Percentiles rank a stretch among this genome's conserved stretches.
Conservation (phyloP, 2,329 filamentous ascomycete genomes). For the Diaporthe vaccinii region DNA sequence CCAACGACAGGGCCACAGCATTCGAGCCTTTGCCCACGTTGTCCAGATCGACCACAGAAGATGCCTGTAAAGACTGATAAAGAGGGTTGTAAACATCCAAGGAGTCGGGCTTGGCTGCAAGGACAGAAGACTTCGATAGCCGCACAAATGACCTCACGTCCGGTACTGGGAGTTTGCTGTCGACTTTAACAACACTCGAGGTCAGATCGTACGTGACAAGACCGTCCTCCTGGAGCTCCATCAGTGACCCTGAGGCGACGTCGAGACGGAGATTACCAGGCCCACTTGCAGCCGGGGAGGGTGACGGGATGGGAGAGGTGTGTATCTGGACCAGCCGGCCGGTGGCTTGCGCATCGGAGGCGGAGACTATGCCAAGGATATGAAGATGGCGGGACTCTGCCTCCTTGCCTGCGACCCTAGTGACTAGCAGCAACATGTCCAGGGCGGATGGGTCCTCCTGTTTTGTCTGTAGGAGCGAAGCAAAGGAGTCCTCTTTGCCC, state of each 20-base stretch:
- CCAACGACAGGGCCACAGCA: constrained; percentile 57
- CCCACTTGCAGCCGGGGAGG: constrained; percentile 18
- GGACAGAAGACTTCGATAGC: constrained; percentile 75
- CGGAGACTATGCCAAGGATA: constrained; percentile 48
- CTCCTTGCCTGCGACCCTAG: constrained; percentile 50
- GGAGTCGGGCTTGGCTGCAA: constrained; percentile 69
- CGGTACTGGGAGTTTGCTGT: constrained; percentile 65
- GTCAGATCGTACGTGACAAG: constrained; percentile 76
- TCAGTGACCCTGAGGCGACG: constrained; percentile 72
- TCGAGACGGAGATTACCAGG: constrained; percentile 66
- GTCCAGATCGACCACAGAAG: constrained; percentile 59
- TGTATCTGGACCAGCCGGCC: constrained; percentile 45
- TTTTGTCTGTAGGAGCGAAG: constrained; percentile 63
- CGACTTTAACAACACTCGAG: constrained; percentile 71
- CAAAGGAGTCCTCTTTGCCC: constrained; percentile 65
- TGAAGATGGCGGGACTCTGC: constrained; percentile 50
- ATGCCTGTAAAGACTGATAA: constrained; percentile 72
- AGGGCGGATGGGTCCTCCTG: constrained; percentile 59
- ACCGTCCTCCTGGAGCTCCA: constrained; percentile 67
- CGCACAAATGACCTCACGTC: constrained; percentile 73
- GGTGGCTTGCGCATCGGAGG: constrained; percentile 22
- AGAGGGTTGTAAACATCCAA: constrained; percentile 78
- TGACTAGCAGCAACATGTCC: constrained; percentile 69
- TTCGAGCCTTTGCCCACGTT: constrained; percentile 45
- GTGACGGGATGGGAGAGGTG: constrained; percentile 51